Evolutionary conservation across 495 filamentous ascomycete species (phyloP).

Genomic region (Daldinia bambusicola): DNA sequence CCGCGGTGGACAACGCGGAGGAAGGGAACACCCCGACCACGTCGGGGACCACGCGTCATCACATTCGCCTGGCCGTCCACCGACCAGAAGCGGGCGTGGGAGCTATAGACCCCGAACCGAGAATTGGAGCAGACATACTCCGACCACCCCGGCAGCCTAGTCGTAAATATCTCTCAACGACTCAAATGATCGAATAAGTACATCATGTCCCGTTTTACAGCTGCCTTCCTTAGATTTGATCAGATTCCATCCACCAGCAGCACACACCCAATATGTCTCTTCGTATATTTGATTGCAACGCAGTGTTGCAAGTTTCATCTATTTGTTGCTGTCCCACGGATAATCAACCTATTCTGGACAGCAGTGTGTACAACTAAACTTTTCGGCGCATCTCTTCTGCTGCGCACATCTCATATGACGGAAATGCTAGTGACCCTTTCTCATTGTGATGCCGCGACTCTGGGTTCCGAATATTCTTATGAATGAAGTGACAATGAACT

Average conservation of each 20-base stretch:
- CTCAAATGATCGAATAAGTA: slow-evolving; percentile 15
- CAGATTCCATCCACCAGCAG: not conserved
- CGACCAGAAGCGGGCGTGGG: slow-evolving; percentile 40
- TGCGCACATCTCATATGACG: slow-evolving; percentile 18
- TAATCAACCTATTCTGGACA: slow-evolving; percentile 10
- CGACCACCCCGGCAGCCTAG: slow-evolving; percentile 33
- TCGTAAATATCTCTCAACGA: slow-evolving; percentile 21
- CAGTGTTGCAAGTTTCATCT: slow-evolving; percentile 25
- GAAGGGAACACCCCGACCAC: slow-evolving; percentile 42
- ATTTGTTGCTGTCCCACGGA: slow-evolving; percentile 22
- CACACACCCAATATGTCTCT: not conserved
- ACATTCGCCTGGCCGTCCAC: slow-evolving; percentile 36
- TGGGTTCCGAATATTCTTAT: slow-evolving; percentile 15
- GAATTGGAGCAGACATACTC: slow-evolving; percentile 33
- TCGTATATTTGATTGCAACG: slow-evolving; percentile 23
- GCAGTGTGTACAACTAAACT: slow-evolving; percentile 38
- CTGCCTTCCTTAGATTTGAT: slow-evolving; percentile 13
- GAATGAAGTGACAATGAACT: slow-evolving; percentile 12
- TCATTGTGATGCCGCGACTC: slow-evolving; percentile 15
- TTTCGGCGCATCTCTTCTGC: slow-evolving; percentile 20
- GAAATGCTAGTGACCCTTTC: slow-evolving; percentile 26
- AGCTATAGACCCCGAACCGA: slow-evolving; percentile 43
- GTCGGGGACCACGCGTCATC: slow-evolving; percentile 34
- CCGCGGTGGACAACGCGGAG: slow-evolving; percentile 44
- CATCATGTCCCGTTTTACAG: slow-evolving; percentile 10